Evolutionary conservation across 2,329 filamentous ascomycete species (phyloP).

Genomic region (Fusarium longipes): DNA sequence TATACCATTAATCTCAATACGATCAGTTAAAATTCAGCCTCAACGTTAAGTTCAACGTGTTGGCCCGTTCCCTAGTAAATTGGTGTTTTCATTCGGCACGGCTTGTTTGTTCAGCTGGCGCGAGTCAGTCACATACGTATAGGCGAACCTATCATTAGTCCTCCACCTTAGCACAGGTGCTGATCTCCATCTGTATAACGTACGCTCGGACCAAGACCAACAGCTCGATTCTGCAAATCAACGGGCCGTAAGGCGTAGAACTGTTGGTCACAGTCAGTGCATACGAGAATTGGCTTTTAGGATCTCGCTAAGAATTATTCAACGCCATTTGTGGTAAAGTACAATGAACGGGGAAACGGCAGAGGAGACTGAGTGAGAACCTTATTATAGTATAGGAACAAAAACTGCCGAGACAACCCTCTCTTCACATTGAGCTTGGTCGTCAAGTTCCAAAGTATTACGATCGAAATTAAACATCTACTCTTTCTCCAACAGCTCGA

Average conservation of each 20-base stretch:
- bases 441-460: background rate
- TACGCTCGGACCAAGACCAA: background rate
- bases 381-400: background rate
- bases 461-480: background rate
- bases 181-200: background rate
- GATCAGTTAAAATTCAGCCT: background rate
- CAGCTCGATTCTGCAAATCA: background rate
- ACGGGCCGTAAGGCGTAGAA: background rate
- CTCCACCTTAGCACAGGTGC: background rate
- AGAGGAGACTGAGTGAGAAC: background rate
- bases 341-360: background rate
- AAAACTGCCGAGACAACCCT: background rate
- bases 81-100: background rate
- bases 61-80: background rate
- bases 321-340: background rate
- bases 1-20: too few relatives aligned
- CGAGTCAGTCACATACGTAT: background rate
- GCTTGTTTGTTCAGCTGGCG: background rate
- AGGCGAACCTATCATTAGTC: background rate
- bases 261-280: background rate
- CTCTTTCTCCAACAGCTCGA: conserved; percentile 1
- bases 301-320: background rate
- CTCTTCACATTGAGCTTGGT: rapidly evolving
- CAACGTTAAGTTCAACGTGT: background rate
- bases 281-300: background rate